Evolutionary conservation across 1,139 yeast genomes (phyloP).

Genomic region (Hemisphaericaspora xylofermentans): DNA sequence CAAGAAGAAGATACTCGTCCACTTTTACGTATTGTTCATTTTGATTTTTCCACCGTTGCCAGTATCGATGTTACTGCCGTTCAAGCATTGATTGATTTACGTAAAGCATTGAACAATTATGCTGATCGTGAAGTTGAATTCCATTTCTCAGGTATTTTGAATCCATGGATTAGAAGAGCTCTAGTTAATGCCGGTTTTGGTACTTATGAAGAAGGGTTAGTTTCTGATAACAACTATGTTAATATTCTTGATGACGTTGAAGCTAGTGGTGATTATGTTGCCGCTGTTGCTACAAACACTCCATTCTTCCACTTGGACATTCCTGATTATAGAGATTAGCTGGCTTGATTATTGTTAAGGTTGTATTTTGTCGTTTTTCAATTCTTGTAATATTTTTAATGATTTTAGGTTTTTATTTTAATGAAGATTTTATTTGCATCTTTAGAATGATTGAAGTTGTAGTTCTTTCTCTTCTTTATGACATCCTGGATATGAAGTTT

Average conservation of each 20-base stretch:
- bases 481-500: too few species aligned
- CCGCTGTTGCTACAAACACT: slow-evolving; percentile 69
- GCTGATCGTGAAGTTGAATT: slow-evolving; percentile 85
- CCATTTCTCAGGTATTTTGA: slow-evolving; percentile 82
- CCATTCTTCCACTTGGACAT: slow-evolving; percentile 88
- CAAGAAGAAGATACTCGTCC: slow-evolving; percentile 58
- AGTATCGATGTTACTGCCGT: slow-evolving; percentile 77
- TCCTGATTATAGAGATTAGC: slow-evolving; percentile 53
- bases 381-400: neutral
- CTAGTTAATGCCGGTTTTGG: slow-evolving; percentile 82
- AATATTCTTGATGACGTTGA: slow-evolving; percentile 43
- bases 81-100: slow-evolving; percentile 73
- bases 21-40: slow-evolving; percentile 63
- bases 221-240: slow-evolving; percentile 41
- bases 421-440: neutral
- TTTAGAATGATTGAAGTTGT: too few species aligned
- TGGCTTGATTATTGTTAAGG: neutral
- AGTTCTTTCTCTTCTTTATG: too few species aligned
- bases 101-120: slow-evolving; percentile 68
- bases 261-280: slow-evolving; percentile 36
- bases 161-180: slow-evolving; percentile 85
- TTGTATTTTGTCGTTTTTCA: neutral
- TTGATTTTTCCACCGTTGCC: slow-evolving; percentile 78
- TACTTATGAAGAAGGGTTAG: slow-evolving; percentile 44
- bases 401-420: neutral